Percentiles rank a stretch among this genome's conserved stretches.
Evolutionary conservation across 208 protist species (phyloP).

Genomic region (Vickermania spadyakhi): DNA sequence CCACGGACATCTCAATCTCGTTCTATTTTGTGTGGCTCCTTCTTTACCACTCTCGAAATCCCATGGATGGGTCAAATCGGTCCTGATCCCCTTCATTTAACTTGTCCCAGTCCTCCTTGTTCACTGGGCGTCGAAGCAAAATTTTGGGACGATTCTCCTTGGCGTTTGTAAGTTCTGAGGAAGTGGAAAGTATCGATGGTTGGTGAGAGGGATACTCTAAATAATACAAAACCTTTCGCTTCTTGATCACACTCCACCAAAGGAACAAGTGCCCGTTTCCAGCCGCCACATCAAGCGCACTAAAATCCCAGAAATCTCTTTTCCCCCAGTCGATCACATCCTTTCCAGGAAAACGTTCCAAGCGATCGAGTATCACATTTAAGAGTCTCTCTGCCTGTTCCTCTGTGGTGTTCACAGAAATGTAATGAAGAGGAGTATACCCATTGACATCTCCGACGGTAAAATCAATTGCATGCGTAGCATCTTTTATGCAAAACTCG

Average conservation of each 20-base stretch:
- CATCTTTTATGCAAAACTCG: not conserved
- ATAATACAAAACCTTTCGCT: not conserved
- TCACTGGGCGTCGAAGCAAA: not conserved
- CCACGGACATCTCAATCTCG: too few relatives aligned
- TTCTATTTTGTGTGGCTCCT: too few relatives aligned
- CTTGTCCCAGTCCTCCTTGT: not conserved
- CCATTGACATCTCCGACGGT: not conserved
- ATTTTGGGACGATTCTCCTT: not conserved
- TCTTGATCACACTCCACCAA: not conserved
- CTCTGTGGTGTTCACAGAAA: not conserved
- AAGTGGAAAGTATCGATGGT: not conserved
- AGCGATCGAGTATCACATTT: not conserved
- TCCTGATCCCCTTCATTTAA: not conserved
- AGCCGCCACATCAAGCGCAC: not conserved
- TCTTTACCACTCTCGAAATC: constrained; percentile 1
- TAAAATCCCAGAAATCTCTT: not conserved
- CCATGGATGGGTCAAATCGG: not conserved
- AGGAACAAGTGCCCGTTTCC: not conserved
- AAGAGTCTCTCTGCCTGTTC: not conserved
- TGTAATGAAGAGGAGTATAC: not conserved
- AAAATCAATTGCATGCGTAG: not conserved
- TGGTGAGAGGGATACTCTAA: too few relatives aligned
- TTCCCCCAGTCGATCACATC: not conserved
- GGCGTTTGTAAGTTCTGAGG: not conserved
- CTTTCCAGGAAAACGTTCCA: not conserved